Percentiles rank a stretch among this genome's conserved stretches.
Conservation (phyloP, 2,329 filamentous ascomycete genomes). For the Neospermospora avenae region DNA sequence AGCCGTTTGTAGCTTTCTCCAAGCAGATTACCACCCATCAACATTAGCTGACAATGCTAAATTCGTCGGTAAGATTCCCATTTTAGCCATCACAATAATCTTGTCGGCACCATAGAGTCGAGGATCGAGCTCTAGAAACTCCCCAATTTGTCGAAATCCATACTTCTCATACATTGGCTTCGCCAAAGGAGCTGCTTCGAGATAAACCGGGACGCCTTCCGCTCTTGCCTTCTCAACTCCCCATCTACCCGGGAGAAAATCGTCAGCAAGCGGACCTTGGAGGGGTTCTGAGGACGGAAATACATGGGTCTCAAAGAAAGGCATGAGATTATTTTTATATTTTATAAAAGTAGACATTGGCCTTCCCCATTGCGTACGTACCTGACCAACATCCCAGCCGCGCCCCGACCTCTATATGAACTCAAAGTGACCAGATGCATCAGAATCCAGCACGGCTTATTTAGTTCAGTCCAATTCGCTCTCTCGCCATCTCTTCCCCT, state of each 20-base stretch:
- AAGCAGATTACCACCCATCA: background rate
- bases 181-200: conserved; percentile 48
- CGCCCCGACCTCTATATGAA: conserved; percentile 40
- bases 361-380: too few species aligned
- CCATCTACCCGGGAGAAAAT: too few species aligned
- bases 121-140: conserved; percentile 8
- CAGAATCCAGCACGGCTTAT: conserved; percentile 22
- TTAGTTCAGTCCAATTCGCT: conserved; percentile 13
- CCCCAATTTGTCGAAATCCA: conserved; percentile 37
- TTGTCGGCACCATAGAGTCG: conserved; percentile 8
- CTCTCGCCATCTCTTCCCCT: conserved; percentile 17
- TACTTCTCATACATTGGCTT: conserved; percentile 44
- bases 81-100: conserved; percentile 12
- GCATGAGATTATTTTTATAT: too few species aligned
- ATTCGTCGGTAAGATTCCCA: conserved; percentile 10
- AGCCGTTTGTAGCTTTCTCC: too few species aligned
- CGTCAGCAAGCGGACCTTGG: too few species aligned
- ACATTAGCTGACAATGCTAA: background rate
- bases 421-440: conserved; percentile 25
- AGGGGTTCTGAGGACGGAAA: too few species aligned
- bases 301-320: too few species aligned
- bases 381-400: conserved; percentile 41
- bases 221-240: conserved; percentile 43
- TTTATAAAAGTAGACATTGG: too few species aligned
- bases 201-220: conserved; percentile 41